Evolutionary conservation across 805 yeast species (phyloP).

Genomic region (Starmerella etchellsii): DNA sequence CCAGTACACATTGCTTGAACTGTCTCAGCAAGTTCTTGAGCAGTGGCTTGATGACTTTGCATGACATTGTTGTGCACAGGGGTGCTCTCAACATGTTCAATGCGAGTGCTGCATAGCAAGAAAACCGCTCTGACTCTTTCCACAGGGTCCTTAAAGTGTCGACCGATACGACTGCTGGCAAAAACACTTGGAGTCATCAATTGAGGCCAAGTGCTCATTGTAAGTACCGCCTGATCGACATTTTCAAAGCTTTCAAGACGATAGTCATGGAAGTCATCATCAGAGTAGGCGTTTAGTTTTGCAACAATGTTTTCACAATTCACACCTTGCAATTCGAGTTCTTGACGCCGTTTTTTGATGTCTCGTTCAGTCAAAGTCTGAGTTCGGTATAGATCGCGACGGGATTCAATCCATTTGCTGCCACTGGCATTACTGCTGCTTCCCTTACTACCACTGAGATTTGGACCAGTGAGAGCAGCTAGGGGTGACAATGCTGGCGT

Average conservation of each 20-base stretch:
- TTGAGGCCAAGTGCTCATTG: slow-evolving; percentile 29
- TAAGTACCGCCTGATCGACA: slow-evolving; percentile 23
- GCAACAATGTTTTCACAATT: slow-evolving; percentile 14
- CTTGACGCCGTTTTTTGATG: slow-evolving; percentile 50
- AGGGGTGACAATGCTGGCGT: no score
- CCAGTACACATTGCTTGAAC: slow-evolving; percentile 61
- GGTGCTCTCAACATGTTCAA: slow-evolving; percentile 32
- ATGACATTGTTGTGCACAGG: slow-evolving; percentile 23
- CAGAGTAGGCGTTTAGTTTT: slow-evolving; percentile 5
- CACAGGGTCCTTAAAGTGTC: slow-evolving; percentile 39
- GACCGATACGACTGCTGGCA: slow-evolving; percentile 40
- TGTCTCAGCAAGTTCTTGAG: slow-evolving; percentile 64
- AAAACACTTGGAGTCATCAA: slow-evolving; percentile 42
- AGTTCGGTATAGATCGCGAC: slow-evolving; percentile 57
- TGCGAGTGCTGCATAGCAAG: slow-evolving; percentile 48
- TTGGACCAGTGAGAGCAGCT: no score
- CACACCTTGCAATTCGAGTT: slow-evolving; percentile 27
- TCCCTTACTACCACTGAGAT: no score
- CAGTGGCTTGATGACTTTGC: slow-evolving; percentile 41
- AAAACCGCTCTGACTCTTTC: slow-evolving; percentile 58
- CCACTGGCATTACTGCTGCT: no score
- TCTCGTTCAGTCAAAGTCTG: slow-evolving; percentile 57
- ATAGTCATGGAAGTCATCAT: slow-evolving; percentile 19
- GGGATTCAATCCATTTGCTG: slow-evolving; percentile 38
- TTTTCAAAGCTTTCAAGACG: slow-evolving; percentile 21